Percentiles rank a stretch among this genome's conserved stretches.
Conservation (phyloP, 306 rosid species). For the Glycyrrhiza uralensis region DNA sequence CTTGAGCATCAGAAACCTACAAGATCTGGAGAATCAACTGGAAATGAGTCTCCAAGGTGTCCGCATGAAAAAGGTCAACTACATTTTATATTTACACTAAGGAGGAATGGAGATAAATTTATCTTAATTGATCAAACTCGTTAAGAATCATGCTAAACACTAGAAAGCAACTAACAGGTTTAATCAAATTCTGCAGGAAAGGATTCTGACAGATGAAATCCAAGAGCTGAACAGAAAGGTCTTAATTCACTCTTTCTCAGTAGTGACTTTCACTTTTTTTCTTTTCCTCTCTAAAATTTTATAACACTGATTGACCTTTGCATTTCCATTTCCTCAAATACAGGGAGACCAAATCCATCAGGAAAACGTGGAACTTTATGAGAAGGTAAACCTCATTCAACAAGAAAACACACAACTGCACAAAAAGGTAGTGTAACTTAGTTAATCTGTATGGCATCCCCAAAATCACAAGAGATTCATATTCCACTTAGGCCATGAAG, state of each 20-base stretch:
- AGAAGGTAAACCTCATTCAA: conserved; percentile 43
- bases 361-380: conserved; percentile 48
- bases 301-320: not conserved
- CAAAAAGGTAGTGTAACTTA: conserved; percentile 33
- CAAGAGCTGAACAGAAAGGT: conserved; percentile 47
- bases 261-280: not conserved
- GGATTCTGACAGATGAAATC: conserved; percentile 48
- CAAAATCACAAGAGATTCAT: conserved; percentile 6
- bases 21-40: conserved; percentile 60
- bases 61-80: conserved; percentile 60
- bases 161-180: conserved; percentile 20
- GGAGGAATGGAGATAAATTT: not conserved
- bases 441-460: conserved; percentile 3
- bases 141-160: not conserved
- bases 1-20: conserved; percentile 48
- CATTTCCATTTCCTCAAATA: not conserved
- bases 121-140: not conserved
- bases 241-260: not conserved
- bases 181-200: conserved; percentile 46
- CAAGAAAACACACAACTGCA: conserved; percentile 34
- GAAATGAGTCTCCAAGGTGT: conserved; percentile 60
- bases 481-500: conserved; percentile 8
- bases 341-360: conserved; percentile 45
- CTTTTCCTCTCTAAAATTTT: not conserved
- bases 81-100: not conserved